Evolutionary conservation across 805 yeast genomes (phyloP).

Genomic region (Kuraishia ogatae): DNA sequence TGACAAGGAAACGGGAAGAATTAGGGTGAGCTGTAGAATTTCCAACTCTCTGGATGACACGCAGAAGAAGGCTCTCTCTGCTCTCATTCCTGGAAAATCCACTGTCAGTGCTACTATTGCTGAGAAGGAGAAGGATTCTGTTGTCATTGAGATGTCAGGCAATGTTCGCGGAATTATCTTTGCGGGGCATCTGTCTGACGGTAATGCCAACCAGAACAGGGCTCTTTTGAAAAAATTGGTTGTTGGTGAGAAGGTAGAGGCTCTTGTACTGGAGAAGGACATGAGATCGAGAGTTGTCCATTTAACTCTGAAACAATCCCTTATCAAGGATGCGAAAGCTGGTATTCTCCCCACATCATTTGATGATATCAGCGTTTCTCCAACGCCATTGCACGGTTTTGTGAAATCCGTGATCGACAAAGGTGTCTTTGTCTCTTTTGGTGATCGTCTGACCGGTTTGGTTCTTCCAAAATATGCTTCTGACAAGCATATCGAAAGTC

Average conservation of each 20-base stretch:
- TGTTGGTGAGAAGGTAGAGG: slow-evolving; percentile 53
- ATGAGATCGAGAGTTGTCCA: slow-evolving; percentile 49
- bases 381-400: slow-evolving; percentile 54
- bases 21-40: slow-evolving; percentile 69
- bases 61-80: slow-evolving; percentile 35
- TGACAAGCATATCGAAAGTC: slow-evolving; percentile 41
- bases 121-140: slow-evolving; percentile 69
- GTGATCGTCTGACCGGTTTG: slow-evolving; percentile 73
- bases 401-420: slow-evolving; percentile 67
- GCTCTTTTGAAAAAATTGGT: slow-evolving; percentile 50
- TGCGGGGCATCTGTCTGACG: slow-evolving; percentile 72
- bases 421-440: slow-evolving; percentile 82
- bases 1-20: slow-evolving; percentile 41
- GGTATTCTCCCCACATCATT: slow-evolving; percentile 48
- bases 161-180: slow-evolving; percentile 62
- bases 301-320: slow-evolving; percentile 54
- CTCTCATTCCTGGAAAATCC: slow-evolving; percentile 52
- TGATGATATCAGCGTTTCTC: slow-evolving; percentile 45
- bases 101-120: slow-evolving; percentile 51
- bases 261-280: slow-evolving; percentile 63
- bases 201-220: slow-evolving; percentile 65
- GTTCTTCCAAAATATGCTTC: slow-evolving; percentile 68
- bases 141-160: slow-evolving; percentile 52
- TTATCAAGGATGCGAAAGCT: slow-evolving; percentile 54
- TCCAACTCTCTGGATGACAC: slow-evolving; percentile 41